Percentiles rank a stretch among this genome's conserved stretches.
phyloP scores from a whole-genome alignment of 2,329 filamentous ascomycete genomes.

The Talaromyces verruculosus region DNA sequence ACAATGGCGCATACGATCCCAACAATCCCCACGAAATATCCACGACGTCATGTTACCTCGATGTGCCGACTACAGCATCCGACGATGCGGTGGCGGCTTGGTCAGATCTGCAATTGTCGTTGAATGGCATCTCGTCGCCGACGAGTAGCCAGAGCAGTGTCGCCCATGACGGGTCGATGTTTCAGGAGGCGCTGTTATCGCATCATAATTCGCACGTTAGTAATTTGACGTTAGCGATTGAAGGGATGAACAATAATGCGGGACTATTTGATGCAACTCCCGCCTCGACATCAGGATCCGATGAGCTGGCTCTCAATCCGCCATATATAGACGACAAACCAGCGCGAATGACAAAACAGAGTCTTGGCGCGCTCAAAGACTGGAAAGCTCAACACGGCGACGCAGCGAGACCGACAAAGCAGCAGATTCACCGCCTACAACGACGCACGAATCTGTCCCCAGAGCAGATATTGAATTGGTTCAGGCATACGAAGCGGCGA shows the following conservation, averaged over 20 bases:
- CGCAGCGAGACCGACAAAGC: conserved; percentile 2
- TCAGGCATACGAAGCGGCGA: conserved; percentile 14
- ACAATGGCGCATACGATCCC: neutral
- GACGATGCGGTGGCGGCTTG: neutral
- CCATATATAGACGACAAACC: neutral
- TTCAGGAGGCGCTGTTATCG: neutral
- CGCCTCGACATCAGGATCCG: neutral
- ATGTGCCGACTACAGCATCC: too few relatives aligned
- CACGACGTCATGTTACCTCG: neutral
- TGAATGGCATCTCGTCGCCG: neutral
- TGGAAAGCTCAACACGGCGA: conserved; percentile 17
- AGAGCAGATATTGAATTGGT: conserved; percentile 20
- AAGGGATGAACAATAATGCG: neutral
- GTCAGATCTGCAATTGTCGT: conserved; percentile 10
- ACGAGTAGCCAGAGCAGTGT: neutral
- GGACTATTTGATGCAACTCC: neutral
- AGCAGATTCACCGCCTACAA: conserved; percentile 5
- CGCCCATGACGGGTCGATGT: neutral
- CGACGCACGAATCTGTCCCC: conserved; percentile 7
- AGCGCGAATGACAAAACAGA: conserved; percentile 13
- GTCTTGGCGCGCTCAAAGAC: conserved; percentile 7
- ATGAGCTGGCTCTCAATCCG: neutral
- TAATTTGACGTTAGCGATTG: neutral
- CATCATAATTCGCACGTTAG: neutral
- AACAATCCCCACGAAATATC: neutral